Conservation (phyloP, 2,329 filamentous ascomycete genomes). For the Colletotrichum falcatum region DNA sequence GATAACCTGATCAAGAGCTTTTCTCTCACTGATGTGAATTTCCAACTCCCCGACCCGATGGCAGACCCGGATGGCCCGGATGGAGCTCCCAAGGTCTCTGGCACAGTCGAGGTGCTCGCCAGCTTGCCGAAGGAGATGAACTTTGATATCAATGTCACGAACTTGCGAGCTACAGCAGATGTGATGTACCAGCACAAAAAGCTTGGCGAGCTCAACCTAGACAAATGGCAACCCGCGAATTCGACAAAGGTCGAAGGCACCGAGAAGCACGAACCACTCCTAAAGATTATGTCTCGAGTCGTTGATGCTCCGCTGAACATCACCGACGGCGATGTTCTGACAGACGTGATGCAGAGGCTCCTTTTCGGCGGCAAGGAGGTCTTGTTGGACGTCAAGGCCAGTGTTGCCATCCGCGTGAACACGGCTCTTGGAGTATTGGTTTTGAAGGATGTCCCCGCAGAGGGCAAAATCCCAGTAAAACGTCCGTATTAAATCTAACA, state of each 20-base stretch:
- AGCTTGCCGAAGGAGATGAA: conserved; percentile 88
- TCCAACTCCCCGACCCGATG: conserved; percentile 83
- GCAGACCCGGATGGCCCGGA: conserved; percentile 79
- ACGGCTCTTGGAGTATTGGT: conserved; percentile 86
- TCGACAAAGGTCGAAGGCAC: conserved; percentile 76
- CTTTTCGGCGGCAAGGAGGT: conserved; percentile 79
- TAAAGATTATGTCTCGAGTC: conserved; percentile 82
- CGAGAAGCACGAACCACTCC: conserved; percentile 67
- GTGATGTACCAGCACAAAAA: conserved; percentile 83
- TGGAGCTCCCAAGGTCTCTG: conserved; percentile 82
- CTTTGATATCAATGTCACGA: conserved; percentile 82
- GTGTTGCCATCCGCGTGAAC: conserved; percentile 84
- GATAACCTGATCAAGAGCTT: conserved; percentile 90
- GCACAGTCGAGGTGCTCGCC: conserved; percentile 83
- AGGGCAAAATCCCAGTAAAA: conserved; percentile 91
- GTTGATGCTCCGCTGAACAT: conserved; percentile 85
- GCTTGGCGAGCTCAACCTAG: conserved; percentile 83
- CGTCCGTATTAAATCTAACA: conserved; percentile 79
- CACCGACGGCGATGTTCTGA: conserved; percentile 82
- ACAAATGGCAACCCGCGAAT: conserved; percentile 86
- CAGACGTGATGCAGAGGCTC: conserved; percentile 82
- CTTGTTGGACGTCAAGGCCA: conserved; percentile 79
- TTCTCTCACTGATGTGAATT: conserved; percentile 85
- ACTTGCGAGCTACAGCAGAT: conserved; percentile 81
- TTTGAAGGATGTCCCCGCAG: conserved; percentile 85